These are phyloP conservation scores for Lactifluus piperatus DNA, from an alignment of 768 basidiomycete species.

Conservation along the genomic window DNA sequence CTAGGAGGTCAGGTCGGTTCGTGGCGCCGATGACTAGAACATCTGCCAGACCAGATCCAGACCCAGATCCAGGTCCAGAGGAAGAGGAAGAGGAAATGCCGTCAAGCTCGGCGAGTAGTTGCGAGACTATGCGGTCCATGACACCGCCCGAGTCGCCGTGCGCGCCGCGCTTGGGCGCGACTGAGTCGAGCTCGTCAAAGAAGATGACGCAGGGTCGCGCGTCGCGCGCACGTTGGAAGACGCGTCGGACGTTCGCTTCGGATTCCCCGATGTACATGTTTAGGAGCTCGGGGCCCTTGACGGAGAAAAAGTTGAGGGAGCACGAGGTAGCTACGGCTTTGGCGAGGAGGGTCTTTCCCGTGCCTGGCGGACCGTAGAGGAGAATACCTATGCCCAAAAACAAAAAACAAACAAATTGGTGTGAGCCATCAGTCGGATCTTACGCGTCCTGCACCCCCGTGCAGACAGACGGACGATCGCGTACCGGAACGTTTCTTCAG, in stretches of 20 bases:
- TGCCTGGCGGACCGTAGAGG: constrained; percentile 91
- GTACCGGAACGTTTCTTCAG: constrained; percentile 92
- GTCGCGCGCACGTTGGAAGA: constrained; percentile 87
- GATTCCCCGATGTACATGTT: constrained; percentile 99
- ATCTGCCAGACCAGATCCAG: too few species aligned
- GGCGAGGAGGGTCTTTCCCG: constrained; percentile 90
- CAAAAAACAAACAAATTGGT: too few species aligned
- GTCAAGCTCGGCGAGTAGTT: constrained; percentile 88
- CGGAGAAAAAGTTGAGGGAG: constrained; percentile 93
- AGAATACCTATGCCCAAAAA: constrained; percentile 55
- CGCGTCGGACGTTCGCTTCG: constrained; percentile 90
- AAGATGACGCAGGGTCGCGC: constrained; percentile 94
- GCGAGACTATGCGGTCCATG: constrained; percentile 96
- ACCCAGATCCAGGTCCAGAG: constrained; percentile 35
- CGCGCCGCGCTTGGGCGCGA: constrained; percentile 90
- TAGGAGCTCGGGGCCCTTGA: constrained; percentile 90
- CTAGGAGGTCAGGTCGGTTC: constrained; percentile 86
- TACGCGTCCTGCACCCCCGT: too few species aligned
- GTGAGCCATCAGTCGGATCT: neutral
- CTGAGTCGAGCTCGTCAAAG: constrained; percentile 92
- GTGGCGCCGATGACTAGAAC: constrained; percentile 96
- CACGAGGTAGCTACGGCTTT: constrained; percentile 96
- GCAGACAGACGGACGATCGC: neutral
- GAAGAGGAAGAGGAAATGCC: constrained; percentile 57
- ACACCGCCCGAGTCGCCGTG: constrained; percentile 96